Conservation (phyloP, 1,284 basidiomycete genomes). For the Cutaneotrichosporon sp. region DNA sequence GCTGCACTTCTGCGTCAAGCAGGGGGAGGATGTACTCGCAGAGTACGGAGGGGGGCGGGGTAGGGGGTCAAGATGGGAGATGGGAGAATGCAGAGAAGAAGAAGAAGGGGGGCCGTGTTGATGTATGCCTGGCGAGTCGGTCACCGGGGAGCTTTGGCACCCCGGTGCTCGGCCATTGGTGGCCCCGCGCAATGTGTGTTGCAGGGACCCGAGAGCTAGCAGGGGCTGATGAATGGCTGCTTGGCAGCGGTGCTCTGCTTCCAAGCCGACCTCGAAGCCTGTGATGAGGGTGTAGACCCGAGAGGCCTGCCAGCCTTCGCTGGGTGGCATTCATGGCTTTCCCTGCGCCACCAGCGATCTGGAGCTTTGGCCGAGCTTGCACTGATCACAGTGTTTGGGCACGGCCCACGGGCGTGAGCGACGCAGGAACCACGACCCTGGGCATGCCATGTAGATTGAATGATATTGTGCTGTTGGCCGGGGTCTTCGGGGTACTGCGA, state of each 20-base stretch:
- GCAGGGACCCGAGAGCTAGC: background rate
- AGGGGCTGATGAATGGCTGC: background rate
- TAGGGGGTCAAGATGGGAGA: slow-evolving; percentile 4
- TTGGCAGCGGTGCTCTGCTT: background rate
- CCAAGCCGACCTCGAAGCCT: background rate
- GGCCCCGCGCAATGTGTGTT: background rate
- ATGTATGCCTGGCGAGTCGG: slow-evolving; percentile 6
- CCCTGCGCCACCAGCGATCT: background rate
- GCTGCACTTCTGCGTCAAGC: slow-evolving; percentile 35
- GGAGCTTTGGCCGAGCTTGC: background rate
- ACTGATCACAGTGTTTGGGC: no score
- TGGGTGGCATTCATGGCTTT: background rate
- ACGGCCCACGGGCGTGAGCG: background rate
- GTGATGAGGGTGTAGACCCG: no score
- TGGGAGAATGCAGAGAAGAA: slow-evolving; percentile 16
- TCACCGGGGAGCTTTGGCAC: background rate
- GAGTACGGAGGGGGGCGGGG: slow-evolving; percentile 17
- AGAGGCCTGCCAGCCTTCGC: background rate
- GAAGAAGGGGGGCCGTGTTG: slow-evolving; percentile 7
- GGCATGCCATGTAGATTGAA: background rate
- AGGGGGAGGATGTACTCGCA: slow-evolving; percentile 17
- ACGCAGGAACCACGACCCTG: background rate
- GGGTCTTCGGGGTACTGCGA: no score
- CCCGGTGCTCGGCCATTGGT: background rate
- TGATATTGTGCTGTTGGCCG: background rate